Evolutionary conservation across 495 filamentous ascomycete genomes (phyloP).

Genomic region (Cercophora sp.): DNA sequence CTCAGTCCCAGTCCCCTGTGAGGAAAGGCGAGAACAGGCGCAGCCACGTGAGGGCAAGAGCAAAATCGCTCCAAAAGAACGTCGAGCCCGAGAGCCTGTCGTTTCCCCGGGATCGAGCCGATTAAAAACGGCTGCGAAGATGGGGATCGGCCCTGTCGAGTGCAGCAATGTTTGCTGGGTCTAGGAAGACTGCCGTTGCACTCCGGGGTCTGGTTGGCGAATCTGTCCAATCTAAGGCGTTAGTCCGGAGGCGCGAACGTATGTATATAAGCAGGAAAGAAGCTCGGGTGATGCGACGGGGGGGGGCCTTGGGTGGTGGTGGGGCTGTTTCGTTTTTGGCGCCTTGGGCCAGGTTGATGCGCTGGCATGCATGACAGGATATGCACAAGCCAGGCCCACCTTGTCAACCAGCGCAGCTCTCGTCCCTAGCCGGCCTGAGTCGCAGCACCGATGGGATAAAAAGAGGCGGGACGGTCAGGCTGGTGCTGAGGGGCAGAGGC

Average conservation of each 20-base stretch:
- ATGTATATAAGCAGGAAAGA: slow-evolving; percentile 27
- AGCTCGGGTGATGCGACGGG: slow-evolving; percentile 37
- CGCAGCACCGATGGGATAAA: slow-evolving; percentile 19
- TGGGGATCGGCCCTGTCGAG: too few species aligned
- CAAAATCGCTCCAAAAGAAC: slow-evolving; percentile 4
- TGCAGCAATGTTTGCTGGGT: too few species aligned
- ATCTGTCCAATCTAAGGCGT: slow-evolving; percentile 29
- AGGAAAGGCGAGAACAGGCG: slow-evolving; percentile 29
- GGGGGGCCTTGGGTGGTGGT: slow-evolving; percentile 30
- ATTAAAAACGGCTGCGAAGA: slow-evolving; percentile 12
- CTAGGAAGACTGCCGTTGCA: not conserved
- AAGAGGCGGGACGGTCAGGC: slow-evolving; percentile 10
- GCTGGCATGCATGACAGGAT: slow-evolving; percentile 57
- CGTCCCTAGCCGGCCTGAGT: slow-evolving; percentile 22
- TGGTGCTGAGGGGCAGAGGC: slow-evolving; percentile 1
- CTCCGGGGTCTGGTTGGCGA: not conserved
- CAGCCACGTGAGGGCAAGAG: slow-evolving; percentile 41
- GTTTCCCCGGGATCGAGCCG: slow-evolving; percentile 17
- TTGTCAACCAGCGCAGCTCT: slow-evolving; percentile 34
- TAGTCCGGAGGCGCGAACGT: slow-evolving; percentile 32
- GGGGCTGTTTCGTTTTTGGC: slow-evolving; percentile 39
- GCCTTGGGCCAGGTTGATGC: slow-evolving; percentile 50
- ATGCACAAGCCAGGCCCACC: slow-evolving; percentile 52
- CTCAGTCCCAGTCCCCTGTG: slow-evolving; percentile 32
- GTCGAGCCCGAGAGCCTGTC: slow-evolving; percentile 15